Percentiles rank a stretch among this genome's conserved stretches.
These are phyloP conservation scores for Capillidium rhysosporum DNA, from an alignment of 371 early-diverging fungal genomes.

Conservation along the genomic window DNA sequence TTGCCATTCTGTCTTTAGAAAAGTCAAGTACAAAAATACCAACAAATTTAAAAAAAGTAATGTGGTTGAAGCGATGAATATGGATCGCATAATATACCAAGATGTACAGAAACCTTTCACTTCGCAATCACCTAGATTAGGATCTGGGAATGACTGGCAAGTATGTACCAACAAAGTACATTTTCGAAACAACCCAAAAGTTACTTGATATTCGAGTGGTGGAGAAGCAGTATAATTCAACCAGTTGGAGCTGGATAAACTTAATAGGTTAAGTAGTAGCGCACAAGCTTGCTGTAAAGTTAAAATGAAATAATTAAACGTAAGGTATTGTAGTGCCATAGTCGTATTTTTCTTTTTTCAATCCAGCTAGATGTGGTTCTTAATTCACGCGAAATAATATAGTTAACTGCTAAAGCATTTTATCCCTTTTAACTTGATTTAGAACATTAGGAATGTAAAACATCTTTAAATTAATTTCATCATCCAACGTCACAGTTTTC, in stretches of 20 bases:
- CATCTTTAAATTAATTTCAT: too few species aligned
- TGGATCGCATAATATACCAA: conserved; percentile 7
- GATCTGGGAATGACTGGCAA: conserved; percentile 10
- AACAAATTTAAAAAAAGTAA: conserved; percentile 6
- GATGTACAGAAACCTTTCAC: conserved; percentile 9
- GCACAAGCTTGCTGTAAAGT: too few species aligned
- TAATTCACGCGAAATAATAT: too few species aligned
- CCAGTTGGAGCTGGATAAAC: background rate
- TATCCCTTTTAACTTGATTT: too few species aligned
- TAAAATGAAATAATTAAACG: too few species aligned
- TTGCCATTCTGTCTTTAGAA: background rate
- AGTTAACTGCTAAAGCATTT: too few species aligned
- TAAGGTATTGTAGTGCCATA: too few species aligned
- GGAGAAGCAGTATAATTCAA: background rate
- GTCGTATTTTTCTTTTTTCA: too few species aligned
- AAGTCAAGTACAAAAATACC: conserved; percentile 3
- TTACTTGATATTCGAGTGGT: conserved; percentile 1
- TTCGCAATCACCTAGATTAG: conserved; percentile 9
- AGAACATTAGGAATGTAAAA: too few species aligned
- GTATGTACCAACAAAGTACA: background rate
- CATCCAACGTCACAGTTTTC: too few species aligned
- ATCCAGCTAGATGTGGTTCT: too few species aligned
- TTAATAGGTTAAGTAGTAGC: too few species aligned
- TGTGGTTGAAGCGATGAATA: background rate
- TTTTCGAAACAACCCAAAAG: conserved; percentile 4